These are phyloP conservation scores for Aspergillus kassunensis DNA, from an alignment of 495 filamentous ascomycete species.

Conservation along the genomic window DNA sequence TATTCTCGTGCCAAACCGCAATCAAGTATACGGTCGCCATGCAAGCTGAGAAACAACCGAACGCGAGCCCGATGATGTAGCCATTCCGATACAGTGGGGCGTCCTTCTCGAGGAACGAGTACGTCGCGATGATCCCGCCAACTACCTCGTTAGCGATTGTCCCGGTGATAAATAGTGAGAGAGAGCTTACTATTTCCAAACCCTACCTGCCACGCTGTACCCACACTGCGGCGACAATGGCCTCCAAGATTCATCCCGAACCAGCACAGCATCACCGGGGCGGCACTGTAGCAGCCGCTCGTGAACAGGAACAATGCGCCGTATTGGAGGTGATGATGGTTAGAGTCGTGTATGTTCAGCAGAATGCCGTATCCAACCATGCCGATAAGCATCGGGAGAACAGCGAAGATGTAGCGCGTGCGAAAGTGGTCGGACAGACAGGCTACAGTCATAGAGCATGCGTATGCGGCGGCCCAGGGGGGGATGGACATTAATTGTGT, in stretches of 20 bases:
- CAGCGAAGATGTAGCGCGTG: conserved; percentile 72
- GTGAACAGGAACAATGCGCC: conserved; percentile 64
- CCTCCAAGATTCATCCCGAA: conserved; percentile 83
- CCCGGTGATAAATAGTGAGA: background rate
- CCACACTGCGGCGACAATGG: conserved; percentile 71
- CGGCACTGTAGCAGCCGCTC: conserved; percentile 52
- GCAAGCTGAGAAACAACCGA: conserved; percentile 57
- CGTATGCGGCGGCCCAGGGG: conserved; percentile 73
- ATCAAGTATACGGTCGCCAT: conserved; percentile 56
- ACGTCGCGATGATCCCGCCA: conserved; percentile 81
- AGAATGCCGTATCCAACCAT: conserved; percentile 66
- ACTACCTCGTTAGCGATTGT: conserved; percentile 11
- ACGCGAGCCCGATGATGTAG: conserved; percentile 69
- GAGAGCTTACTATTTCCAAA: conserved; percentile 75
- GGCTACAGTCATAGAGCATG: conserved; percentile 69
- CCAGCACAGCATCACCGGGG: conserved; percentile 78
- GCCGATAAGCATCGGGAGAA: conserved; percentile 51
- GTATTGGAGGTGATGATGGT: conserved; percentile 57
- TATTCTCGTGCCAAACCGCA: conserved; percentile 53
- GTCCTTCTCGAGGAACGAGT: conserved; percentile 66
- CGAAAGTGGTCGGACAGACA: conserved; percentile 60
- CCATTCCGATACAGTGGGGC: conserved; percentile 65
- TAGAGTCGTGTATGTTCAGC: conserved; percentile 51
- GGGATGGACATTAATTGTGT: conserved; percentile 80
- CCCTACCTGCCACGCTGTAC: conserved; percentile 75